phyloP scores from a whole-genome alignment of 352 stramenopile genomes.

The Lagenidium sp. region DNA sequence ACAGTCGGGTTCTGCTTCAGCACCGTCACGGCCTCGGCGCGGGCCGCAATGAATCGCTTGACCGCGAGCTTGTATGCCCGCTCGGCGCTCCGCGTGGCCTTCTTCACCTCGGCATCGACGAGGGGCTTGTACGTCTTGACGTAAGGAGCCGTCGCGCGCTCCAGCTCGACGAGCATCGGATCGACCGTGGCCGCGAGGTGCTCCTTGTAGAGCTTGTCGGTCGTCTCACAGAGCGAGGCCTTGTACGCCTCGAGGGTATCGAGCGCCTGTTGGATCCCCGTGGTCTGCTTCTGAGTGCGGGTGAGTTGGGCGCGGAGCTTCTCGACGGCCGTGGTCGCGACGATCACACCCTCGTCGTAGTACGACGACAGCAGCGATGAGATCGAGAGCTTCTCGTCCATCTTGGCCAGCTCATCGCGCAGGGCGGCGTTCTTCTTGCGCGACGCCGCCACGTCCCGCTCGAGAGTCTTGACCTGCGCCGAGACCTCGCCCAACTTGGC shows the following conservation, averaged over 20 bases:
- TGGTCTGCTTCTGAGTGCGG: conserved; percentile 32
- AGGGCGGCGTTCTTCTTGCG: conserved; percentile 61
- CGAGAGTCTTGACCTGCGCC: conserved; percentile 26
- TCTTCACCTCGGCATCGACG: conserved; percentile 31
- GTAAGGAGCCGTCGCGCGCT: conserved; percentile 37
- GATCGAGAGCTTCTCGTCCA: conserved; percentile 54
- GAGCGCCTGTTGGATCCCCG: conserved; percentile 39
- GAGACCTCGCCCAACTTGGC: conserved; percentile 23
- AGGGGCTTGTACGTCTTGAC: conserved; percentile 44
- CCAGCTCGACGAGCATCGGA: conserved; percentile 44
- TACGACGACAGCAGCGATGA: conserved; percentile 63
- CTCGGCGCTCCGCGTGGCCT: conserved; percentile 23
- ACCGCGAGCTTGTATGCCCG: conserved; percentile 35
- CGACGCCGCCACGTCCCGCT: conserved; percentile 33
- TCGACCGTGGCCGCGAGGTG: conserved; percentile 60
- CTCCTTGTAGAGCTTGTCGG: conserved; percentile 53
- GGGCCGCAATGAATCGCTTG: conserved; percentile 29
- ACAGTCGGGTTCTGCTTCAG: conserved; percentile 56
- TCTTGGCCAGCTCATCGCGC: conserved; percentile 33
- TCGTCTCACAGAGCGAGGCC: conserved; percentile 28
- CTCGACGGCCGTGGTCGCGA: conserved; percentile 26
- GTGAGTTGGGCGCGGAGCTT: conserved; percentile 25
- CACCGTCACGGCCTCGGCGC: conserved; percentile 36
- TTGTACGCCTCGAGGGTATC: conserved; percentile 34
- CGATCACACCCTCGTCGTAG: conserved; percentile 66